phyloP scores from a whole-genome alignment of 1,284 basidiomycete genomes.

The Gomphus sp. region DNA sequence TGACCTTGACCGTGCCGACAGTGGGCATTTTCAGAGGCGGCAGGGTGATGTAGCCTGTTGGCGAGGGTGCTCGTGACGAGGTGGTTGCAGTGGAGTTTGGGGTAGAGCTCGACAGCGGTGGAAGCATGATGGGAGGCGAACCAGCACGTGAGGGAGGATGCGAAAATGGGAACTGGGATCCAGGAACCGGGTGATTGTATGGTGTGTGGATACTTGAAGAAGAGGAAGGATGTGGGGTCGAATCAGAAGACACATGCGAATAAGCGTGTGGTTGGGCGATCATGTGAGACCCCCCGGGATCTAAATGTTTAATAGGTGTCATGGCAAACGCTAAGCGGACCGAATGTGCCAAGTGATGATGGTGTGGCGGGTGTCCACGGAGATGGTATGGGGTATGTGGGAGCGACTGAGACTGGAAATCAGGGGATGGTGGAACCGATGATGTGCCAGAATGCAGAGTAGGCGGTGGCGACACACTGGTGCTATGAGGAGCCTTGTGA shows the following conservation, averaged over 20 bases:
- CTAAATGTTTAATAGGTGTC: conserved; percentile 59
- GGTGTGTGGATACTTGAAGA: conserved; percentile 16
- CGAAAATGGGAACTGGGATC: conserved; percentile 16
- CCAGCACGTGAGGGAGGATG: conserved; percentile 49
- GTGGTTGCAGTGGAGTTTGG: conserved; percentile 4
- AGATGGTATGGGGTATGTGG: conserved; percentile 3
- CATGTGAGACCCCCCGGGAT: neutral
- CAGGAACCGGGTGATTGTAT: conserved; percentile 17
- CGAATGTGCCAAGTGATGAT: conserved; percentile 61
- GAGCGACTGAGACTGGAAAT: neutral
- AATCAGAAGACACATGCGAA: conserved; percentile 3
- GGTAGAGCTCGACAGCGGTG: conserved; percentile 42
- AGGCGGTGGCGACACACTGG: neutral
- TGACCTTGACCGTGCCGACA: neutral
- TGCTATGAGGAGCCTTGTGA: neutral
- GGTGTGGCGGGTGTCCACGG: conserved; percentile 1
- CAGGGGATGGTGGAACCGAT: conserved; percentile 5
- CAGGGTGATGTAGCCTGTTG: conserved; percentile 7
- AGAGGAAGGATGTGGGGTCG: conserved; percentile 12
- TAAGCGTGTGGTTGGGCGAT: neutral
- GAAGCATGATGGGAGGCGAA: conserved; percentile 60
- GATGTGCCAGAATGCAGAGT: neutral
- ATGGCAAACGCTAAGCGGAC: conserved; percentile 82
- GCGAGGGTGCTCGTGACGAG: conserved; percentile 9
- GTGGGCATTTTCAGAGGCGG: conserved; percentile 4